Base-by-base conservation (phyloP, 2,329 filamentous ascomycete genomes). In the Amphichorda felina region DNA sequence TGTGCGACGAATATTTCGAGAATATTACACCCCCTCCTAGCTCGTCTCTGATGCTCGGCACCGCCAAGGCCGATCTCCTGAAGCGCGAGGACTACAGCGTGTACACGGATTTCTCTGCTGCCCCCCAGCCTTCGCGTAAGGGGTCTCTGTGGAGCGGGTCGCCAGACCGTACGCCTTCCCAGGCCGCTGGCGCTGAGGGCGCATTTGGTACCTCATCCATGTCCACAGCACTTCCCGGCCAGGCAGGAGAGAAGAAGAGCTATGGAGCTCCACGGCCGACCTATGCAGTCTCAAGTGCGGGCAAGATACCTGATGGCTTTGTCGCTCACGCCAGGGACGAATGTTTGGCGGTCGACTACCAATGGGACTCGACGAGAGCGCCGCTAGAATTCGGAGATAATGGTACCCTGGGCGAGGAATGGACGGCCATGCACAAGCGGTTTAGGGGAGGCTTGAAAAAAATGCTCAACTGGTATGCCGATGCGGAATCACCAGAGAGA, bases 1-100 rank as follows among this genome's bases (percentile, higher is more conserved):
- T 96, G 21, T 84, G 82, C 2, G 85, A 87, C 1, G 81, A 88
- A 50, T 98, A 98, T 56, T 98, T 89, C 50, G 87, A 94, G 42
- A 72, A 82, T 35, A 95, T 95, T 43, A 89, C 83, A 0, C 84
- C 87, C 3, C 91, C 91, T 9, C 91, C 91, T 0, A 75, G 77
- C 30, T 89, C 86, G 3, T 74, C 80, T 4, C 72, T 91, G 60
- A 93, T 98, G 85, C 68, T 96, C 3, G 82, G 83, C 18, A 75
- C 76, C 28, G 89, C 91, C 21, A 96, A 95, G 57, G 83, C 84
- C 17, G 85, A 93, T 48, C 64, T 98, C 4, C 65, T 95, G 32
- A 75, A 81, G 36, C 73, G 80, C 30, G 83, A 84, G 38, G 82
- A 91, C 46, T 75, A 78, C 43, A 65, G 61, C 39, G 63, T 57